Evolutionary conservation across 208 protist genomes (phyloP).

Genomic region (Trypanosoma grayi): DNA sequence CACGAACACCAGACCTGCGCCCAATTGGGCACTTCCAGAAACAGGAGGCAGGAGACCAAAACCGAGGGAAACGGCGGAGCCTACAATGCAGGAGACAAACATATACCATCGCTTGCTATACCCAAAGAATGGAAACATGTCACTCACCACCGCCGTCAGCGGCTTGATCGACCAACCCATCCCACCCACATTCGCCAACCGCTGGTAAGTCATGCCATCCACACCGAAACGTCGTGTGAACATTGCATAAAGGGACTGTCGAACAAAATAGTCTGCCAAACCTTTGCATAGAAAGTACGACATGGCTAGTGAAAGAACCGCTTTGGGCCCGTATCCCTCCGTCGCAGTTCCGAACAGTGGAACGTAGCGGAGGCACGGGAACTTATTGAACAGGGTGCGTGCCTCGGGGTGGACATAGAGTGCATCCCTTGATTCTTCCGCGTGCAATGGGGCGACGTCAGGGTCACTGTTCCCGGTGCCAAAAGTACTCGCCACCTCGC

Average conservation of each 20-base stretch:
- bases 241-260: constrained; percentile 16
- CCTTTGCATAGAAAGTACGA: constrained; percentile 39
- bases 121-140: constrained; percentile 34
- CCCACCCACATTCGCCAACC: constrained; percentile 17
- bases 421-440: constrained; percentile 12
- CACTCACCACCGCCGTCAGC: constrained; percentile 26
- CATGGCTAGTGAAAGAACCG: constrained; percentile 23
- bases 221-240: constrained; percentile 23
- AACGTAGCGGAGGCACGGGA: constrained; percentile 27
- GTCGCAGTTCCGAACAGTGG: constrained; percentile 24
- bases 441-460: neutral
- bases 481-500: neutral
- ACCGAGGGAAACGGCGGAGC: constrained; percentile 20
- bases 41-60: constrained; percentile 26
- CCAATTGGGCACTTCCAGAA: constrained; percentile 18
- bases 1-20: constrained; percentile 29
- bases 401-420: constrained; percentile 48
- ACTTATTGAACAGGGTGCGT: constrained; percentile 23
- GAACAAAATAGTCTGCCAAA: constrained; percentile 22
- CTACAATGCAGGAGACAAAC: constrained; percentile 22
- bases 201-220: constrained; percentile 28
- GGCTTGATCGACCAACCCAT: constrained; percentile 43
- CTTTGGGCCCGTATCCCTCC: constrained; percentile 29
- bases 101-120: constrained; percentile 48
- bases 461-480: neutral